Evolutionary conservation across 2,329 filamentous ascomycete species (phyloP).

Genomic region (Fusarium lateritium): DNA sequence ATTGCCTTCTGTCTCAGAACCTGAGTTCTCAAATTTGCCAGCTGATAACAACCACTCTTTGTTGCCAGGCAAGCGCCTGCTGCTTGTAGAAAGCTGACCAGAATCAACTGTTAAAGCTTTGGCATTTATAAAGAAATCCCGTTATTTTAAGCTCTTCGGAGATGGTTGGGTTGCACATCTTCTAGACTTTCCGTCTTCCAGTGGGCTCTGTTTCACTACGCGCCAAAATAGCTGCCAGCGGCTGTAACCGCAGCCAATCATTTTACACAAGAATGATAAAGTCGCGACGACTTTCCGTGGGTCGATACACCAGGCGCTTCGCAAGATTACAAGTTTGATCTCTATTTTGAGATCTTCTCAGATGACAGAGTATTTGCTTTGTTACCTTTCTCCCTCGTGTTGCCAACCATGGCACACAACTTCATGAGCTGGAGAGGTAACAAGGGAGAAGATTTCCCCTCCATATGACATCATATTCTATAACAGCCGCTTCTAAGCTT

Average conservation of each 20-base stretch:
- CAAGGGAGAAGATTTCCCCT: constrained; percentile 2
- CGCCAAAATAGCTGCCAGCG: constrained; percentile 28
- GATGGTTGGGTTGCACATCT: constrained; percentile 17
- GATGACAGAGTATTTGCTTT: not conserved
- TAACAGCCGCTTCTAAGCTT: constrained; percentile 11
- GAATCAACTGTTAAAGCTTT: not conserved
- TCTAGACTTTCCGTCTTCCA: constrained; percentile 1
- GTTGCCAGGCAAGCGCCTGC: not conserved
- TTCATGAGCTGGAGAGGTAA: not conserved
- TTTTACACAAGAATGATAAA: constrained; percentile 28
- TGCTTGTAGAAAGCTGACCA: not conserved
- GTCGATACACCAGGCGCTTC: constrained; percentile 37
- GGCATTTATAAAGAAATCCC: not conserved
- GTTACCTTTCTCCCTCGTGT: not conserved
- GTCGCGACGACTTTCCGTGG: constrained; percentile 9
- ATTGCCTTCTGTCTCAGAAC: too few relatives aligned
- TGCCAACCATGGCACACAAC: not conserved
- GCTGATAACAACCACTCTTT: not conserved
- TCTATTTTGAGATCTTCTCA: not conserved
- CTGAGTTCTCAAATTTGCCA: not conserved
- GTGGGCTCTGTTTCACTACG: constrained; percentile 34
- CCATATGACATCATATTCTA: constrained; percentile 35
- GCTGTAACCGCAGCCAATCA: constrained; percentile 32
- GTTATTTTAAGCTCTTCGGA: constrained; percentile 23
- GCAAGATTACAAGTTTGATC: constrained; percentile 14